These are phyloP conservation scores for Micractinium conductrix DNA, from an alignment of 139 green algal genomes.

Conservation along the genomic window DNA sequence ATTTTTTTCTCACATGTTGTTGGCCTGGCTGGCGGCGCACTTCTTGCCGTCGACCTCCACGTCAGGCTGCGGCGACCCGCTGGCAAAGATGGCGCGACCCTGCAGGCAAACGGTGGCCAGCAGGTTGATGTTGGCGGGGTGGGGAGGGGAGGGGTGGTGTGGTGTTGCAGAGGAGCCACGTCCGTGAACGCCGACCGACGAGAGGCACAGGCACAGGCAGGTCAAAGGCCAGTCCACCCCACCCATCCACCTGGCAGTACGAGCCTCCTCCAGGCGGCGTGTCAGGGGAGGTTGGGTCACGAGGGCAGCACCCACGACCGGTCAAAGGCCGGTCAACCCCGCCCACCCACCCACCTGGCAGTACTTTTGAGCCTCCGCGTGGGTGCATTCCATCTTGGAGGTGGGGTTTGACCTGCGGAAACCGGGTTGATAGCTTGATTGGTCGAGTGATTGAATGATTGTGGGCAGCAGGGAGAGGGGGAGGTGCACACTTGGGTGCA, in stretches of 20 bases:
- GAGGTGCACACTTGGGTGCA: no score
- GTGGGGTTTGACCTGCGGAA: constrained; percentile 78
- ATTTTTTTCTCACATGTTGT: no score
- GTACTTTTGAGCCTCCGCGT: constrained; percentile 66
- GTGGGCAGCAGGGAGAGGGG: no score
- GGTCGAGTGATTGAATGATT: constrained; percentile 76
- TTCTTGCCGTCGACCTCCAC: constrained; percentile 48
- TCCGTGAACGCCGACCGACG: no score
- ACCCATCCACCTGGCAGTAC: no score
- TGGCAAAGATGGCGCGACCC: constrained; percentile 77
- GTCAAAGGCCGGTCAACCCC: no score
- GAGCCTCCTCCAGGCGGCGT: no score
- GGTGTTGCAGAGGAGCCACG: background rate
- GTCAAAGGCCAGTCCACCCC: no score
- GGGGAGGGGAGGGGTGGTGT: background rate
- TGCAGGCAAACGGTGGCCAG: constrained; percentile 3
- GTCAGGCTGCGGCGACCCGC: constrained; percentile 72
- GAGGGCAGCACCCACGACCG: no score
- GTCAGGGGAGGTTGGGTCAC: no score
- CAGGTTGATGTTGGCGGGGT: background rate
- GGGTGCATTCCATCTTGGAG: constrained; percentile 87
- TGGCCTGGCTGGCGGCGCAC: no score
- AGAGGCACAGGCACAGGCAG: no score
- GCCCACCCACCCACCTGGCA: constrained; percentile 18
- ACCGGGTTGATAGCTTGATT: background rate